Evolutionary conservation across 1,284 basidiomycete genomes (phyloP), one percentile per base, ranked within the genome.

Genomic region (Porodaedalea pini): DNA sequence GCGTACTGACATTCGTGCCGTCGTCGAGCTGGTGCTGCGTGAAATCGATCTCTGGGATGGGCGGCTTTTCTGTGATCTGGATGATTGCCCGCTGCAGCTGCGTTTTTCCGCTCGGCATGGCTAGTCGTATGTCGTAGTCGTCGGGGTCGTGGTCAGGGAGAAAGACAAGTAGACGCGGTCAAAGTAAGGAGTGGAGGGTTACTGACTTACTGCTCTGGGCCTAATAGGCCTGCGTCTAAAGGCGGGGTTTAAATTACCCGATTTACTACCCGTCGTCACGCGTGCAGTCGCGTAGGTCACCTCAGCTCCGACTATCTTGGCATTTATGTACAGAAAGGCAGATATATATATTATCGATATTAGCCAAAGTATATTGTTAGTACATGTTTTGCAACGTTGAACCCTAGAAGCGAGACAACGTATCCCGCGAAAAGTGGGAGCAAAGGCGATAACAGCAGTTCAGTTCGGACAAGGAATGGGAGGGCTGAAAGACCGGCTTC

Each of bases 1-100:
- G 88, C 15, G 90, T 92, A 73, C 85, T 92, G 64, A 95, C 89
- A 55, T 83, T 78, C 64, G 82, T 87, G 44, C 93, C 93, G 74
- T 94, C 92, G 61, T 96, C 93, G 62, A 95, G 84, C 63, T 85
- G 79, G 72, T 96, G 92, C 67, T 87, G 87, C 13, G 94, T 94
- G 67, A 90, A 95, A 77, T 96, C 93, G 70, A 93, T 83, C 57
- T 85, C 81, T 39, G 83, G 83, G 13, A 83, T 69, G 36, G 79
- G 75, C n/a, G 77, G 70, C 64, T 84, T 85, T 65, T 81, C 78
- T 65, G 83, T 78, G 62, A 90, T 90, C 75, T 90, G 80, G 64
- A 80, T 80, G 71, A 90, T 85, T 65, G 86, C 88, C 69, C 81
- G 80, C 68, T 86, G 82, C 62, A 91, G 76, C 64, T 89, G 87